phyloP scores from a whole-genome alignment of 2,329 filamentous ascomycete genomes.

The Cladosporium austrohemisphaericum region DNA sequence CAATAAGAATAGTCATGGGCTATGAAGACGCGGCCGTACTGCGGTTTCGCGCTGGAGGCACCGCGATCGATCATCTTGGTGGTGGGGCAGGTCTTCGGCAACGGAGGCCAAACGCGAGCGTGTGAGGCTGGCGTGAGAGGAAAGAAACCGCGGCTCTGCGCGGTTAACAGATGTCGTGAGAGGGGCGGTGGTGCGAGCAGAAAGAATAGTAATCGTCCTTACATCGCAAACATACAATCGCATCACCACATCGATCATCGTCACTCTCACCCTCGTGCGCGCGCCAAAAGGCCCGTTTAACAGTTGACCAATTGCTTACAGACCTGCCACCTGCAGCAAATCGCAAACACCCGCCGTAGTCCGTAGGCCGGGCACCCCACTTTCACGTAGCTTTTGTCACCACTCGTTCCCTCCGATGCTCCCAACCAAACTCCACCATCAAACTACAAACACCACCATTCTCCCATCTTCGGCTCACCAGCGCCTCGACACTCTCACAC shows the following conservation, averaged over 20 bases:
- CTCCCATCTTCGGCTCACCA: conserved; percentile 2
- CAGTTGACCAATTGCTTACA: conserved; percentile 15
- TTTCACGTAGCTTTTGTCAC: too few species aligned
- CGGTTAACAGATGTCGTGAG: conserved; percentile 3
- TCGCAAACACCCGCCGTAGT: conserved; percentile 1
- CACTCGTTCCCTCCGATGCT: conserved; percentile 7
- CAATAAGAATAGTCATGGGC: not conserved
- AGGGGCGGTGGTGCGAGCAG: not conserved
- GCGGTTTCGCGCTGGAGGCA: conserved; percentile 7
- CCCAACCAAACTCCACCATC: conserved; percentile 12
- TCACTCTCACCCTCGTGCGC: not conserved
- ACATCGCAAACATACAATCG: too few species aligned
- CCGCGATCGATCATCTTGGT: conserved; percentile 9
- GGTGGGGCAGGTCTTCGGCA: conserved; percentile 12
- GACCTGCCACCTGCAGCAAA: conserved; percentile 3
- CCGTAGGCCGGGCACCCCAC: conserved; percentile 2
- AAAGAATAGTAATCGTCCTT: not conserved
- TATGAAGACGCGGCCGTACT: conserved; percentile 6
- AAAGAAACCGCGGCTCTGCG: conserved; percentile 9
- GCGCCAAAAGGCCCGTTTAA: conserved; percentile 2
- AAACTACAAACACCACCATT: conserved; percentile 2
- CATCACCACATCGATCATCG: not conserved
- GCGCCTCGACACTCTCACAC: conserved; percentile 9
- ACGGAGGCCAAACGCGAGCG: conserved; percentile 9
- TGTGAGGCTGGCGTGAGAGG: not conserved